Evolutionary conservation across 148 eudicot species (phyloP), one percentile per base, ranked within the genome.

Genomic region (Pharnaceum exiguum): DNA sequence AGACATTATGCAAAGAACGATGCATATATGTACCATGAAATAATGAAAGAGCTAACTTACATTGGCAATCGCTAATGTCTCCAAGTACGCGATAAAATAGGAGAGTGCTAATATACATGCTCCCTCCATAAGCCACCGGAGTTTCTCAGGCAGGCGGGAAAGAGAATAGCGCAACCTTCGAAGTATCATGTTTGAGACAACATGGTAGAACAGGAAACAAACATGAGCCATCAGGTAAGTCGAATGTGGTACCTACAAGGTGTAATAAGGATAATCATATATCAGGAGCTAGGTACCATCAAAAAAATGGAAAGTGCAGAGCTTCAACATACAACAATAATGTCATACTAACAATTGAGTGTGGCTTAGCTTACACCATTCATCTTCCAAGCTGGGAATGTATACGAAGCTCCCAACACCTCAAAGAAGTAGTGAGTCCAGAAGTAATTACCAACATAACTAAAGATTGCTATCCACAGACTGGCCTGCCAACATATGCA

Each of bases 341-440:
- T 32, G n/a, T n/a, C n/a, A n/a, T n/a, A n/a, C n/a, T 11, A 23
- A 12, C 0, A 26, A 64, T 33, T 24, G 31, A 63, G 51, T 30
- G 26, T 23, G 65, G 69, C 87, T n/a, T n/a, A n/a, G n/a, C n/a
- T 88, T 78, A 93, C 98, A 57, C 85, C 77, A 78, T 93, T 93
- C 98, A 93, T 93, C 69, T 59, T 85, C 96, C 96, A 93, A 36
- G 98, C 88, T 26, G 98, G 98, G 54, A 93, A 93, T 32, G 98
- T 88, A 64, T 93, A 93, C 13, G 98, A 88, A 58, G 98, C 98
- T 61, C 98, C 98, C 67, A 93, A 71, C 7, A 93, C 98, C 50
- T 76, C 83, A 83, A 93, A 93, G 71, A 93, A 93, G 65, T 93
- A 93, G 68, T 93, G 98, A 38, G 98, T 93, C 96, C 98, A 93